These are phyloP conservation scores for Zymoseptoria brevis DNA, from an alignment of 2,329 filamentous ascomycete genomes.

Conservation along the genomic window DNA sequence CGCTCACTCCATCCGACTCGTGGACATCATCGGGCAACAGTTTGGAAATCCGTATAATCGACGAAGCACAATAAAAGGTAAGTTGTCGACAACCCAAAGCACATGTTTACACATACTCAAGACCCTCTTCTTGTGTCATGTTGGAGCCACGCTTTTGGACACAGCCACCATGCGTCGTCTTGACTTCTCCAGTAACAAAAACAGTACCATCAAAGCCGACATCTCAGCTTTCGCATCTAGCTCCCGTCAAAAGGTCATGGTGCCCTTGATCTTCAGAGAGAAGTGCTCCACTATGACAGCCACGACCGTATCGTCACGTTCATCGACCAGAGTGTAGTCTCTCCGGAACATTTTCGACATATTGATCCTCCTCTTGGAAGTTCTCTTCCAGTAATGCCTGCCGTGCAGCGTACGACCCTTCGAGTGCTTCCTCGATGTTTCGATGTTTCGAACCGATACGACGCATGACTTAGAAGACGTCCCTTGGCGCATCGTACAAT, in stretches of 20 bases:
- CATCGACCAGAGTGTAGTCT: conserved; percentile 15
- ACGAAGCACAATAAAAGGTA: no score
- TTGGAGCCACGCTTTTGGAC: background rate
- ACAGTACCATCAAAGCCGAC: conserved; percentile 12
- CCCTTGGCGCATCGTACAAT: conserved; percentile 6
- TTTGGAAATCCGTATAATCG: no score
- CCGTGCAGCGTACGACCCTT: background rate
- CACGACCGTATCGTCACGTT: conserved; percentile 8
- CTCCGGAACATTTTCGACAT: conserved; percentile 7
- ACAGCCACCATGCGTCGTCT: conserved; percentile 4
- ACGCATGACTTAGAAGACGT: conserved; percentile 7
- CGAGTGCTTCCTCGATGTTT: background rate
- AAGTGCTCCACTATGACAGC: conserved; percentile 15
- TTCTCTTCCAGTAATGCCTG: conserved; percentile 12
- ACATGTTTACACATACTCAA: no score
- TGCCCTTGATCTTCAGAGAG: conserved; percentile 7
- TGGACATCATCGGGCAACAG: no score
- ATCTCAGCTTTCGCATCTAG: conserved; percentile 9
- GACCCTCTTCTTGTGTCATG: background rate
- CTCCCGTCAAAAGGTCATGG: conserved; percentile 2
- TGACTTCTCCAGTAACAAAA: conserved; percentile 10
- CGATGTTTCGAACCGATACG: conserved; percentile 8
- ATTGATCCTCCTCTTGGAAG: conserved; percentile 9
- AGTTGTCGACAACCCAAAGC: no score
- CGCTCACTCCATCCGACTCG: no score